Evolutionary conservation across 768 basidiomycete genomes (phyloP).

Genomic region (Psilocybe azurescens): DNA sequence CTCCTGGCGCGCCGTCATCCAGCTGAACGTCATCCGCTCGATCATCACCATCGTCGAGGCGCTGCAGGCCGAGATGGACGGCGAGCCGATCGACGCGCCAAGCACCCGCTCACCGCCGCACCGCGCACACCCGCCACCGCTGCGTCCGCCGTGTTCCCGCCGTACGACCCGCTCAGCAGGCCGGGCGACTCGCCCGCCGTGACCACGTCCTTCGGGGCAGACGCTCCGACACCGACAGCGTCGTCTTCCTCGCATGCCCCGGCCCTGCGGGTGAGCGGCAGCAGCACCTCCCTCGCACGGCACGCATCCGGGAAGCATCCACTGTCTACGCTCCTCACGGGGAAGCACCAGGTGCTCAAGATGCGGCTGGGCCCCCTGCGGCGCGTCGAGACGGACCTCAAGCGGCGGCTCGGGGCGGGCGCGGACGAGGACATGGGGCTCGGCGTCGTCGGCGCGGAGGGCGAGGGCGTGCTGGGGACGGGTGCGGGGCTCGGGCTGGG

Average conservation of each 20-base stretch:
- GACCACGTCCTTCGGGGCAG: neutral
- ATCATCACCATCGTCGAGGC: slow-evolving; percentile 66
- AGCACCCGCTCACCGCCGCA: slow-evolving; percentile 7
- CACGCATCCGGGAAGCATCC: neutral
- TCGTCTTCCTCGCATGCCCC: no score
- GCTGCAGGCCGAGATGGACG: slow-evolving; percentile 55
- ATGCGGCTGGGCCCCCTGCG: slow-evolving; percentile 45
- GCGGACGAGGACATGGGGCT: slow-evolving; percentile 37
- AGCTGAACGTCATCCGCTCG: slow-evolving; percentile 77
- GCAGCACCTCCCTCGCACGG: neutral
- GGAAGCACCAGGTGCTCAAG: slow-evolving; percentile 37
- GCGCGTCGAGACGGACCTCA: slow-evolving; percentile 44
- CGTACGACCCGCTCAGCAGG: slow-evolving; percentile 13
- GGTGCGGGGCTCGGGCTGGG: neutral
- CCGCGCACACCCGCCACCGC: slow-evolving; percentile 2
- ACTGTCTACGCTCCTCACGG: slow-evolving; percentile 17
- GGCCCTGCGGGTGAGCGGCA: neutral
- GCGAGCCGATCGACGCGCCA: slow-evolving; percentile 22
- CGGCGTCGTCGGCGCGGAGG: slow-evolving; percentile 13
- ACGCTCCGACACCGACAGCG: no score
- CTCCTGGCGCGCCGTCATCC: slow-evolving; percentile 78
- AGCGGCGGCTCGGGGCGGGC: slow-evolving; percentile 42
- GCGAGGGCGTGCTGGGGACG: slow-evolving; percentile 11
- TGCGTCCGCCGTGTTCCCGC: no score
- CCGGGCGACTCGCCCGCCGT: slow-evolving; percentile 5